Base-by-base conservation (phyloP, 148 eudicot genomes). In the Limonium bicolor region DNA sequence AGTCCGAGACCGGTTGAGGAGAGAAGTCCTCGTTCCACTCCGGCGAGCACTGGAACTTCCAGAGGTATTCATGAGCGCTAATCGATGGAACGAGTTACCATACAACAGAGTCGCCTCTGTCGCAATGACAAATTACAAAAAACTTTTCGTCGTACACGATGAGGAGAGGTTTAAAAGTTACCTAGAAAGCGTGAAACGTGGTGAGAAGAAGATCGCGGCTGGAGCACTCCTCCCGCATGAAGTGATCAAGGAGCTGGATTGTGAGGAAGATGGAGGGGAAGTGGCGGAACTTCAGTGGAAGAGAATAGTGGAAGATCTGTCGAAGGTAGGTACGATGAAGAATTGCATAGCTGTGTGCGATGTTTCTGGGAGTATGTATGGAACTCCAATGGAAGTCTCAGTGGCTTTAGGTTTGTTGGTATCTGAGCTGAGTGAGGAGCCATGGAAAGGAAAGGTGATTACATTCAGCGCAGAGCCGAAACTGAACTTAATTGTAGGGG, bases 361-460 rank as follows among this genome's bases (percentile, higher is more conserved):
- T 8, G 61, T 62, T 7, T 62, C 67, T 0, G 32, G 23, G 0
- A 55, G 46, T 1, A 62, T 55, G 67, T 0, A 0, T 0, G 67
- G 67, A 2, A 23, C 1, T 3, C 61, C 67, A 4, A 36, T 62
- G 61, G 56, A 55, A 18, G 67, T 62, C 0, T 28, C 41, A 0
- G 35, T 62, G 3, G 61, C 67, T 6, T 25, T 62, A 0, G 67
- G 56, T 2, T 1, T 62, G 0, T 26, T 55, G 13, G 40, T 55
- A 0, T 55, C 67, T 2, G 67, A 62, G 16, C 18, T 62, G 22
- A 62, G 67, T 22, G 67, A 62, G 13, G 60, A 62, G 45, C 67
- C 67, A 12, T 62, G 67, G 67, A 62, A 48, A 12, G 56, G 67
- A 12, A 62, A 62, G 29, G 16, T 49, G 2, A 41, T 62, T 9